Evolutionary conservation across 2,329 filamentous ascomycete genomes (phyloP), one percentile per base, ranked within the genome.

Genomic region (Aureobasidium melanogenum): DNA sequence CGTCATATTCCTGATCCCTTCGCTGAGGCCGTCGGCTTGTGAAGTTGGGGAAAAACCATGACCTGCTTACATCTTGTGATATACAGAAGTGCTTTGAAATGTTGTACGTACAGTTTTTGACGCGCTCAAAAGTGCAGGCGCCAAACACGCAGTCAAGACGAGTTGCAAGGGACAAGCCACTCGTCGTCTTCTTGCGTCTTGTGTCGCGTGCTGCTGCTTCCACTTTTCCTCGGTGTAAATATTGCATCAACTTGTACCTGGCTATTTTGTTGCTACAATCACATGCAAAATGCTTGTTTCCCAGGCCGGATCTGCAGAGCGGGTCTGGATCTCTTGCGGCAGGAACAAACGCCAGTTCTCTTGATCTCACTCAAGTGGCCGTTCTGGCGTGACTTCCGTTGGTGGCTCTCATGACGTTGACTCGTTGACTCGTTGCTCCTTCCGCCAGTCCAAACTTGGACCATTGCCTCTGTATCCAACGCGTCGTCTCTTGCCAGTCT

Each of bases 41-140:
- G 89, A 93, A 84, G 89, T 87, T 88, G 84, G 86, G 88, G 88
- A 86, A 84, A 79, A 93, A 93, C 88, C 89, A 92, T 93, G 84
- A 82, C 80, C 76, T 70, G 69, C 69, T 68, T 69, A 72, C 68
- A 71, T 62, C 44, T 51, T 5, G 44, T 47, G 44, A 47, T 43
- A 19, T 43, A 1, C 22, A n/a, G 15, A 28, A 44, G 2, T 17
- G 41, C 43, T 46, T 36, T 17, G 12, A 28, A 26, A 26, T 44
- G 9, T 44, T 46, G 24, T 28, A 26, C 5, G 1, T 17, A 15
- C 10, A 10, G 8, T 5, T 1, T 32, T 32, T 32, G 30, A 32
- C 30, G 32, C 32, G 15, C 17, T 32, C 3, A 17, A 24, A n/a
- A 12, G 41, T 38, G 24, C 12, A 19, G 8, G 7, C 10, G 51